Base-by-base conservation (phyloP, 2,329 filamentous ascomycete species). In the Neofusicoccum ribis region DNA sequence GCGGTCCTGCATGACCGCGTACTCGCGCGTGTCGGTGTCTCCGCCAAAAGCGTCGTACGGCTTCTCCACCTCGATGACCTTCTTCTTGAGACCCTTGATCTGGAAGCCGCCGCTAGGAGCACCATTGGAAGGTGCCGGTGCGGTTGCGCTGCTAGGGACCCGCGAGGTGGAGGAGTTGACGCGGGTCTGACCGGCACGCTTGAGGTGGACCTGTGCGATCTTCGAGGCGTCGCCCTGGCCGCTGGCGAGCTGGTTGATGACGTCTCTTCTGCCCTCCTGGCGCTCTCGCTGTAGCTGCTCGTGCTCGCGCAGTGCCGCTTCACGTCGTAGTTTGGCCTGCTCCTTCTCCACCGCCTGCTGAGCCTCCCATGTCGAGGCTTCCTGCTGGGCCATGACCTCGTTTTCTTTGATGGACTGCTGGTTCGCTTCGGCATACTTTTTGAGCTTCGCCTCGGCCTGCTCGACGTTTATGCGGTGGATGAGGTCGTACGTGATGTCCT, bases 21-120 rank as follows among this genome's bases (percentile, higher is more conserved):
- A 89, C 70, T 89, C 83, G 27, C 74, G 73, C 9, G 83, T 83
- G 60, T 93, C 85, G 52, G 85, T 79, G 67, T 93, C 80, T 0
- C 92, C 95, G 44, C 88, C 92, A 74, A 95, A 97, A 0, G 94
- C 91, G 80, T 97, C 93, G 79, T 96, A 97, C 0, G 92, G 89
- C 65, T 88, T 88, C 71, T 92, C 88, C 5, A 86, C 86, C 41
- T 86, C 85, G 2, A 84, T 83, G 65, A 84, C 81, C 60, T 83
- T 82, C 66, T 83, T 89, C 78, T 91, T 92, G 65, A 97, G 84
- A 1, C 94, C 94, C 70, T 91, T 90, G 77, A 97, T 93, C 2
- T 89, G 74, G 52, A 86, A 81, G n/a, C 76, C 76, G 2, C 68
- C 66, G 31, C 62, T 9, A 5, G 54, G 36, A 6, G 65, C 68